Evolutionary conservation across 306 rosid genomes (phyloP).

Genomic region (Trifolium fragiferum): DNA sequence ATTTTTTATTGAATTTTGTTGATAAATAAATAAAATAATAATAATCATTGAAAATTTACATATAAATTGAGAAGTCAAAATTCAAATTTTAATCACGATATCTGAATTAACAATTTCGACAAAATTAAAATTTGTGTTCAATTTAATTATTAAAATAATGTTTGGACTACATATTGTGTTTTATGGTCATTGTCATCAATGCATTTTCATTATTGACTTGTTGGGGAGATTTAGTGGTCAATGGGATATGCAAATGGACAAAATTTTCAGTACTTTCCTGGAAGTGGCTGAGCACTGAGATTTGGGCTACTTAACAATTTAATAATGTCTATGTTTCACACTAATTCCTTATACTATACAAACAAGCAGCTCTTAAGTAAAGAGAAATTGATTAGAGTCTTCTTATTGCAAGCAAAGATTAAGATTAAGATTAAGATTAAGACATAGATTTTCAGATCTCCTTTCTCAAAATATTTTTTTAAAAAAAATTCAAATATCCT

Average conservation of each 20-base stretch:
- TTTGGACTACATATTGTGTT: no score
- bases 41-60: no score
- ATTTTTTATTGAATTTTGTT: no score
- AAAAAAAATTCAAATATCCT: no score
- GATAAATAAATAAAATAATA: no score
- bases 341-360: background rate
- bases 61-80: no score
- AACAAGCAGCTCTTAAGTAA: background rate
- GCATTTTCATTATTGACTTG: background rate
- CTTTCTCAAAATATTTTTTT: background rate
- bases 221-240: background rate
- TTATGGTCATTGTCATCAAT: background rate
- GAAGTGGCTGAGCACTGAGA: background rate
- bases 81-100: no score
- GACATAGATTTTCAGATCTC: background rate
- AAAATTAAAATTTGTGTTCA: no score
- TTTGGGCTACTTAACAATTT: background rate
- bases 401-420: background rate
- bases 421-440: no score
- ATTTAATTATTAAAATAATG: no score
- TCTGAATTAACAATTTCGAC: no score
- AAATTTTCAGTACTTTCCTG: background rate
- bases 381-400: background rate
- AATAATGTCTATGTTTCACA: background rate
- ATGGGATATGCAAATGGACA: background rate